Conservation (phyloP, 352 stramenopile genomes). For the Elongisporangium undulatum region DNA sequence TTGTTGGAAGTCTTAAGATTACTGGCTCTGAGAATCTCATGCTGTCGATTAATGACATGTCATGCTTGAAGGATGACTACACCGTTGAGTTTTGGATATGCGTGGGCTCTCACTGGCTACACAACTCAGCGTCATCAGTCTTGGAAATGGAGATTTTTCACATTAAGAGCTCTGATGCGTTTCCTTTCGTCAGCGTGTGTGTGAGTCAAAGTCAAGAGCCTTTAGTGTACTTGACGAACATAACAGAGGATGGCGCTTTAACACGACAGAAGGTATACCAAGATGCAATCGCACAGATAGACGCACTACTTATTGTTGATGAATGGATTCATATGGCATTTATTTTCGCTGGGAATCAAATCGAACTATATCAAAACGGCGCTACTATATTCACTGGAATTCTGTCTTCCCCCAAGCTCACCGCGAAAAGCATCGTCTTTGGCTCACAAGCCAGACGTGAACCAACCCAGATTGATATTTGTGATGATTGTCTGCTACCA, state of each 20-base stretch:
- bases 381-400: neutral
- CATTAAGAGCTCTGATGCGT: slow-evolving; percentile 6
- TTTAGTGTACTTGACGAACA: neutral
- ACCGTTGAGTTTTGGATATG: slow-evolving; percentile 56
- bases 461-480: neutral
- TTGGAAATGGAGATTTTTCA: slow-evolving; percentile 19
- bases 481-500: slow-evolving; percentile 8
- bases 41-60: neutral
- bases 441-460: neutral
- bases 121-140: neutral
- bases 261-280: neutral
- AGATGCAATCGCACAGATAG: neutral
- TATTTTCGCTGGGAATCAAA: slow-evolving; percentile 24
- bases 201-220: slow-evolving; percentile 7
- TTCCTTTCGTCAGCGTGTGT: slow-evolving; percentile 10
- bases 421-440: neutral
- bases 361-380: slow-evolving; percentile 35
- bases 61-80: slow-evolving; percentile 23
- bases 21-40: slow-evolving; percentile 17
- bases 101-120: neutral
- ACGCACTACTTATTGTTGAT: slow-evolving; percentile 3
- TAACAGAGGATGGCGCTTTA: neutral
- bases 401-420: neutral
- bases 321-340: slow-evolving; percentile 55
- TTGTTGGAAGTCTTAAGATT: slow-evolving; percentile 22